Conservation (phyloP, 768 basidiomycete genomes). For the Pleurotus sapidus region DNA sequence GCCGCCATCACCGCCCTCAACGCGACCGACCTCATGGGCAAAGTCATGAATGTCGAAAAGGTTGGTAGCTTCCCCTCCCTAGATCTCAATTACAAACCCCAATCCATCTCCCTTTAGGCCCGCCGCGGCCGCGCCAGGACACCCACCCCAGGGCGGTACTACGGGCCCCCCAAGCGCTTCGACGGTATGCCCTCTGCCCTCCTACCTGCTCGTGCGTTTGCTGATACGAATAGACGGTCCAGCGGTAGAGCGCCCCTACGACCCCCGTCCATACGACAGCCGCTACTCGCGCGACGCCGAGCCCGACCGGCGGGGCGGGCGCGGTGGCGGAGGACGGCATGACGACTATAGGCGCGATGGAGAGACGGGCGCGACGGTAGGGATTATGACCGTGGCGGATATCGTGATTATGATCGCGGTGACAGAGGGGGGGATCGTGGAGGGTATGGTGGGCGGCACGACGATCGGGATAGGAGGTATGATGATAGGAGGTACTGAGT, state of each 20-base stretch:
- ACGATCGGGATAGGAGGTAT: constrained; percentile 10
- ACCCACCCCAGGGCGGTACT: constrained; percentile 93
- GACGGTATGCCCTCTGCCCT: constrained; percentile 45
- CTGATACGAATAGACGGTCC: background rate
- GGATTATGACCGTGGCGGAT: constrained; percentile 37
- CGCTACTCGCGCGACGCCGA: constrained; percentile 68
- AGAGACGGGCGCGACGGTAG: no score
- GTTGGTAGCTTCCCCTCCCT: no score
- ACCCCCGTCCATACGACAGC: constrained; percentile 88
- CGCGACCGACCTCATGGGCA: constrained; percentile 83
- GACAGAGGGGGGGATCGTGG: constrained; percentile 17
- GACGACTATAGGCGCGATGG: constrained; percentile 44
- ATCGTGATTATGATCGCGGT: constrained; percentile 29
- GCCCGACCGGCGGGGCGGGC: constrained; percentile 23
- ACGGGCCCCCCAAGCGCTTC: constrained; percentile 83
- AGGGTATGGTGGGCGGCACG: constrained; percentile 23
- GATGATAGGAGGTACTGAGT: constrained; percentile 14
- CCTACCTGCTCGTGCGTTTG: constrained; percentile 5
- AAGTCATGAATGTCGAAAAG: constrained; percentile 86
- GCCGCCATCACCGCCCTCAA: constrained; percentile 86
- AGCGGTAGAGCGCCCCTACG: constrained; percentile 82
- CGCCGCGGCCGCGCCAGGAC: constrained; percentile 88
- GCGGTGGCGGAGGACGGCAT: constrained; percentile 26
- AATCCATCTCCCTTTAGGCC: no score
- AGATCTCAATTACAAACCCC: no score